Evolutionary conservation across 495 filamentous ascomycete genomes (phyloP).

Genomic region (Monascus purpureus): DNA sequence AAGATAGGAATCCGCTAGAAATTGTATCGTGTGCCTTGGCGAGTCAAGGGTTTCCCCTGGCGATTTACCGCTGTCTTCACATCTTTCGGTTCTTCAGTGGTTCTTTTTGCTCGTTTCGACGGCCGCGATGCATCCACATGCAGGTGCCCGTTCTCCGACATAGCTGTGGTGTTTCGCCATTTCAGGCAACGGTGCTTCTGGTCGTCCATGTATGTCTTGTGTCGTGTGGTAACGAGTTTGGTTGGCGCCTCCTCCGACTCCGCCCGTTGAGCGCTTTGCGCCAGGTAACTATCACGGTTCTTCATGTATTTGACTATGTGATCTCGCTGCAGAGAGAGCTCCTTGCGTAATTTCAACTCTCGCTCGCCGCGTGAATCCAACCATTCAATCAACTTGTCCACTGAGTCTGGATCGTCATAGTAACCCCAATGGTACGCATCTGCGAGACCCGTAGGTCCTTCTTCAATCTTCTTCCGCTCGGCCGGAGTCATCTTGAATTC

Average conservation of each 20-base stretch:
- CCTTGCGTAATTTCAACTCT: slow-evolving; percentile 73
- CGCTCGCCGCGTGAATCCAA: slow-evolving; percentile 72
- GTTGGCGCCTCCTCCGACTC: slow-evolving; percentile 41
- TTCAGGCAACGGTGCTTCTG: slow-evolving; percentile 54
- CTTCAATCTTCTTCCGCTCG: slow-evolving; percentile 75
- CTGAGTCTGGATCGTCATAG: slow-evolving; percentile 60
- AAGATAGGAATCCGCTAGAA: no score
- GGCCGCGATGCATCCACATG: slow-evolving; percentile 67
- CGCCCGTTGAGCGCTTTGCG: slow-evolving; percentile 33
- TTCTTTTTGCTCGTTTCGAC: slow-evolving; percentile 43
- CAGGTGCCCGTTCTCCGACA: slow-evolving; percentile 64
- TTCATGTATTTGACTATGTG: slow-evolving; percentile 71
- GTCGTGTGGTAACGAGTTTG: slow-evolving; percentile 65
- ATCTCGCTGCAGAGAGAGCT: slow-evolving; percentile 62
- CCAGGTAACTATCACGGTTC: slow-evolving; percentile 57
- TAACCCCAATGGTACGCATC: slow-evolving; percentile 81
- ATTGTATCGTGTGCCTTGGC: slow-evolving; percentile 34
- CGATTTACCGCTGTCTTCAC: slow-evolving; percentile 30
- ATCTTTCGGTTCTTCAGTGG: slow-evolving; percentile 26
- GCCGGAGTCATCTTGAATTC: slow-evolving; percentile 68
- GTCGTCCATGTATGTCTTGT: slow-evolving; percentile 51
- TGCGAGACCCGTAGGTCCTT: slow-evolving; percentile 65
- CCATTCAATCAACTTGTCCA: slow-evolving; percentile 76
- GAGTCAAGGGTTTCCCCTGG: slow-evolving; percentile 33
- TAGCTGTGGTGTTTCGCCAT: slow-evolving; percentile 71